These are phyloP conservation scores for Tetradesmus obliquus DNA, from an alignment of 139 green algal genomes.

Conservation along the genomic window DNA sequence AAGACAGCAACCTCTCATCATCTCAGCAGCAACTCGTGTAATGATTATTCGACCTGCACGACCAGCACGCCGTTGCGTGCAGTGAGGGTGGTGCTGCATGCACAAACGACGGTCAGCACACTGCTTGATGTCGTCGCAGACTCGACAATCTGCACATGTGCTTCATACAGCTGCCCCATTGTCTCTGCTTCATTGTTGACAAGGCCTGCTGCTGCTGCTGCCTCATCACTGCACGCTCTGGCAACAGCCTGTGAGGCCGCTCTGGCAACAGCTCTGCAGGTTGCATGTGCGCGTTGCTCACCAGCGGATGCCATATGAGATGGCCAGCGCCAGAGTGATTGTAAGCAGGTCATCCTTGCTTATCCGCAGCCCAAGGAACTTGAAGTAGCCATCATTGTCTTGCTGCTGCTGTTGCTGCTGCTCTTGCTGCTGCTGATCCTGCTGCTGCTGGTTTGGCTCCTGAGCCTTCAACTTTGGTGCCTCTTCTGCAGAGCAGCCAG, in stretches of 20 bases:
- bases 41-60: background rate
- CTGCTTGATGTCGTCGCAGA: too few relatives aligned
- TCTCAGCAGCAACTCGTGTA: background rate
- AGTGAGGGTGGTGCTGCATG: background rate
- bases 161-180: too few relatives aligned
- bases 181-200: too few relatives aligned
- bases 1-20: background rate
- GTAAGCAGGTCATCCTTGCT: constrained; percentile 92
- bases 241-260: too few relatives aligned
- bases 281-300: background rate
- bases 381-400: constrained; percentile 34
- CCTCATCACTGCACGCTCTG: background rate
- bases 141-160: too few relatives aligned
- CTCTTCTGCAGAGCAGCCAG: constrained; percentile 2
- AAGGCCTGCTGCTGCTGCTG: background rate
- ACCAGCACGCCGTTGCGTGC: too few relatives aligned
- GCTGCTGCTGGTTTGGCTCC: constrained; percentile 19
- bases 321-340: constrained; percentile 82
- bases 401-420: constrained; percentile 52
- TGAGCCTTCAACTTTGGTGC: constrained; percentile 14
- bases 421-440: constrained; percentile 34
- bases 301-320: constrained; percentile 91
- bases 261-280: too few relatives aligned
- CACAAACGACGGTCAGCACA: background rate
- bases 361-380: constrained; percentile 65